phyloP scores from a whole-genome alignment of 1,284 basidiomycete genomes.

The Austroboletus novae-zelandiae region DNA sequence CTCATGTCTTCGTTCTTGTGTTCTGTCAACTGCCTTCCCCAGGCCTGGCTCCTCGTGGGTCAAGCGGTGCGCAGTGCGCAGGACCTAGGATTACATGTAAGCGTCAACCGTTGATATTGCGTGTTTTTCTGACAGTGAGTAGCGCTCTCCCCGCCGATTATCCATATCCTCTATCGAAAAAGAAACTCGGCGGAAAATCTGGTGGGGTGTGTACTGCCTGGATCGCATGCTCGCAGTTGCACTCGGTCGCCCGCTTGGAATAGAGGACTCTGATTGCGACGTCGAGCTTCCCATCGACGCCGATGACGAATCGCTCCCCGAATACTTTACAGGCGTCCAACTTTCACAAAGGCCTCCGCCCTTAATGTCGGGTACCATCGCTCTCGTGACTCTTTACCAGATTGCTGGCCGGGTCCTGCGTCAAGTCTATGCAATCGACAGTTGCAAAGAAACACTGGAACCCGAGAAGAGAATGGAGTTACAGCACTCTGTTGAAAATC shows the following conservation, averaged over 20 bases:
- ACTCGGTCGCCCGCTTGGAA: slow-evolving; percentile 76
- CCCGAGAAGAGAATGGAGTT: slow-evolving; percentile 71
- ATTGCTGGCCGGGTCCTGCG: slow-evolving; percentile 81
- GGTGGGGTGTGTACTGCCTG: slow-evolving; percentile 88
- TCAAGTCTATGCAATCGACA: slow-evolving; percentile 76
- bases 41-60: slow-evolving; percentile 86
- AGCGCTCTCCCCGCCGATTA: slow-evolving; percentile 81
- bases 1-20: slow-evolving; percentile 87
- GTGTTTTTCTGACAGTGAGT: slow-evolving; percentile 16
- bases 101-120: slow-evolving; percentile 23
- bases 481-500: slow-evolving; percentile 69
- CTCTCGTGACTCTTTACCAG: slow-evolving; percentile 74
- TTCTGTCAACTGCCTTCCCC: slow-evolving; percentile 86
- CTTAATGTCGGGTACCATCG: slow-evolving; percentile 78
- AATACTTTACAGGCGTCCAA: slow-evolving; percentile 65
- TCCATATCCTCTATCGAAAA: slow-evolving; percentile 72
- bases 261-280: slow-evolving; percentile 80
- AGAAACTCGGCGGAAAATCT: slow-evolving; percentile 83
- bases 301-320: slow-evolving; percentile 73
- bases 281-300: slow-evolving; percentile 77
- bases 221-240: slow-evolving; percentile 89
- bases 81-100: slow-evolving; percentile 85
- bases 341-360: slow-evolving; percentile 56
- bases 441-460: slow-evolving; percentile 69
- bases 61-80: slow-evolving; percentile 85